A percentile compares a stretch with the other conserved stretches of the same genome.
Conservation (phyloP, 352 stramenopile genomes). For the Aphanomyces astaci region DNA sequence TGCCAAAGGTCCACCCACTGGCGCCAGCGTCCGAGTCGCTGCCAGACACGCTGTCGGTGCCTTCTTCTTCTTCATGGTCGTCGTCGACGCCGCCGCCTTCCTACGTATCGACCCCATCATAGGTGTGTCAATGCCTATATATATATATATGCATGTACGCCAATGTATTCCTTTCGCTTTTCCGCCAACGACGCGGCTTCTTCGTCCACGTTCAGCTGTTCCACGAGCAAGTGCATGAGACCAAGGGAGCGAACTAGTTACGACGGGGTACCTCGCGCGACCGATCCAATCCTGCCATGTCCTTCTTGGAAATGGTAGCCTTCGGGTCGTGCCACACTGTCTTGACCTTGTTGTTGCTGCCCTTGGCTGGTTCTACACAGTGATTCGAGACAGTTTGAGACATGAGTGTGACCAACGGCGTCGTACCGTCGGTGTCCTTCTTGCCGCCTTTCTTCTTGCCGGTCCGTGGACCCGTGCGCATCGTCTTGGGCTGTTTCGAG, state of each 20-base stretch:
- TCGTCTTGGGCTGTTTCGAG: conserved; percentile 14
- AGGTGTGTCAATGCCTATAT: too few species aligned
- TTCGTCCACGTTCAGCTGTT: conserved; percentile 53
- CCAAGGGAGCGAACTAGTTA: too few species aligned
- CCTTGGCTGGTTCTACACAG: too few species aligned
- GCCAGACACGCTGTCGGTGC: conserved; percentile 38
- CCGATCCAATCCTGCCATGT: conserved; percentile 61
- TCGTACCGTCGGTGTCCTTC: conserved; percentile 17
- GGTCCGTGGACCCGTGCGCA: conserved; percentile 15
- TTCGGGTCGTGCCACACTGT: conserved; percentile 32
- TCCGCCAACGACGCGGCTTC: conserved; percentile 60
- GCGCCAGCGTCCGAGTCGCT: conserved; percentile 54
- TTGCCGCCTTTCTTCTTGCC: conserved; percentile 18
- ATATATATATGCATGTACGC: too few species aligned
- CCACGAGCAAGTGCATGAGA: conserved; percentile 3
- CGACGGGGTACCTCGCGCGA: conserved; percentile 43
- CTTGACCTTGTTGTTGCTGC: too few species aligned
- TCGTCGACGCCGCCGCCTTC: conserved; percentile 65
- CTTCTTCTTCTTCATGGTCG: conserved; percentile 59
- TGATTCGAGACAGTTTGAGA: too few species aligned
- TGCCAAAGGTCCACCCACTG: conserved; percentile 66
- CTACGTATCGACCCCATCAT: conserved; percentile 28
- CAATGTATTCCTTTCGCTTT: conserved; percentile 76
- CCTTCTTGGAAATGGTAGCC: conserved; percentile 75
- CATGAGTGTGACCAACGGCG: too few species aligned